Percentiles rank a stretch among this genome's conserved stretches.
Conservation (phyloP, 2,329 filamentous ascomycete genomes). For the Penicillium sp. region DNA sequence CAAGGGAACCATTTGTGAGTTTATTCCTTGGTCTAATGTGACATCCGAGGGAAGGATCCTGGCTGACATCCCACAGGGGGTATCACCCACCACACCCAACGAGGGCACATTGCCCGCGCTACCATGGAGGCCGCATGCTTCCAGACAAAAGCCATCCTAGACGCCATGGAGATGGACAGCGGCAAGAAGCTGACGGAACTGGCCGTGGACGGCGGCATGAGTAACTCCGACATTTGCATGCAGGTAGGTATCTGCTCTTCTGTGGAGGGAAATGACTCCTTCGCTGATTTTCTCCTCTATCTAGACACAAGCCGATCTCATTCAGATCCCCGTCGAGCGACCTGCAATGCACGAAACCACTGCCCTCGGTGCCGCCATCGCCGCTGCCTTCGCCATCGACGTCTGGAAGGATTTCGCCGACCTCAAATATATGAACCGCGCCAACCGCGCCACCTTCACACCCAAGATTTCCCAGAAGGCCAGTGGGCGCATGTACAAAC, state of each 20-base stretch:
- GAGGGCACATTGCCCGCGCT: slow-evolving; percentile 81
- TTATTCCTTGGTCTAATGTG: too few relatives aligned
- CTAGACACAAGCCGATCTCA: slow-evolving; percentile 75
- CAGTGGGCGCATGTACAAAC: slow-evolving; percentile 62
- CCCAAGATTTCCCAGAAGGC: slow-evolving; percentile 61
- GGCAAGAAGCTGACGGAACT: slow-evolving; percentile 72
- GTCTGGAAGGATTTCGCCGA: slow-evolving; percentile 76
- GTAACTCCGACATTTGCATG: slow-evolving; percentile 84
- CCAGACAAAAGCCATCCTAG: slow-evolving; percentile 88
- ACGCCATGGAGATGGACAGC: slow-evolving; percentile 86
- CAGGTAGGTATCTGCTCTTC: slow-evolving; percentile 50
- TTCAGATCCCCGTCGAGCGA: slow-evolving; percentile 76
- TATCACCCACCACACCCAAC: slow-evolving; percentile 79
- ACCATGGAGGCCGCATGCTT: slow-evolving; percentile 89
- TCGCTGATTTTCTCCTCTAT: neutral
- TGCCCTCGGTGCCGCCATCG: slow-evolving; percentile 81
- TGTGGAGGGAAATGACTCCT: slow-evolving; percentile 49
- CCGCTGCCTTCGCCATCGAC: slow-evolving; percentile 75
- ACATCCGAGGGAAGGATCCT: neutral
- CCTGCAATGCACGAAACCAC: slow-evolving; percentile 90
- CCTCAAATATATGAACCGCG: slow-evolving; percentile 68
- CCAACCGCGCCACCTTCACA: slow-evolving; percentile 66
- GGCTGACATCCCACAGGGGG: slow-evolving; percentile 54
- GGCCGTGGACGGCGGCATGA: slow-evolving; percentile 85
- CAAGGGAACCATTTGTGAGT: slow-evolving; percentile 76